These are phyloP conservation scores for Rhododendron mucronatum DNA, from an alignment of 148 eudicot genomes.

Conservation along the genomic window DNA sequence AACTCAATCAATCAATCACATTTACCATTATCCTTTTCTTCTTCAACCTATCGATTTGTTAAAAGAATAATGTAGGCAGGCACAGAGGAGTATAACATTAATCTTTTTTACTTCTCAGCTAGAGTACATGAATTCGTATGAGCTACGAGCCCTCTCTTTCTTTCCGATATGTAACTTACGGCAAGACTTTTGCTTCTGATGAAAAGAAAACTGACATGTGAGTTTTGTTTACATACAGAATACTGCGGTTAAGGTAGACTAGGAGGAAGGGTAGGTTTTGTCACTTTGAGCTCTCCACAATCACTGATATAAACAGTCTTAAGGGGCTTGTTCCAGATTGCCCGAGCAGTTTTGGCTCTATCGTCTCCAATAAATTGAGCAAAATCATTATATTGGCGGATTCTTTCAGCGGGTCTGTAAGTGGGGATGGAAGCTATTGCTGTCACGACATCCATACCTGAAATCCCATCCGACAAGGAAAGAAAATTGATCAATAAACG, in stretches of 20 bases:
- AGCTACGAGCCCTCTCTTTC: not conserved
- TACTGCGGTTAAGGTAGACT: slow-evolving; percentile 47
- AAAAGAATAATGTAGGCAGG: not conserved
- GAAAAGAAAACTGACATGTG: not conserved
- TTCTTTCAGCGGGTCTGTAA: slow-evolving; percentile 63
- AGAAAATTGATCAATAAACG: not conserved
- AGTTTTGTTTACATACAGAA: not conserved
- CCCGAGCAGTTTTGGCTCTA: slow-evolving; percentile 78
- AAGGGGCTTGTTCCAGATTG: slow-evolving; percentile 79
- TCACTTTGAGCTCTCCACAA: slow-evolving; percentile 75
- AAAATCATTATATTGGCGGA: slow-evolving; percentile 73
- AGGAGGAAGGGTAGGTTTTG: slow-evolving; percentile 81
- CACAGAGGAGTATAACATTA: not conserved
- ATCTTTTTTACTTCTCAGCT: not conserved
- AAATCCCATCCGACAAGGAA: not conserved
- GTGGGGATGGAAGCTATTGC: slow-evolving; percentile 76
- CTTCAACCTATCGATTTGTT: not conserved
- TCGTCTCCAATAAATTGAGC: slow-evolving; percentile 90
- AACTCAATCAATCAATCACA: not conserved
- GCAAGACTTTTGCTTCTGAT: not conserved
- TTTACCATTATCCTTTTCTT: not conserved
- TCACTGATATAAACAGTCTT: slow-evolving; percentile 78
- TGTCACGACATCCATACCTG: slow-evolving; percentile 87
- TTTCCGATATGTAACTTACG: not conserved
- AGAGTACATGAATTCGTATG: not conserved